phyloP scores from a whole-genome alignment of 495 filamentous ascomycete genomes.

The Aspergillus cavernicola region DNA sequence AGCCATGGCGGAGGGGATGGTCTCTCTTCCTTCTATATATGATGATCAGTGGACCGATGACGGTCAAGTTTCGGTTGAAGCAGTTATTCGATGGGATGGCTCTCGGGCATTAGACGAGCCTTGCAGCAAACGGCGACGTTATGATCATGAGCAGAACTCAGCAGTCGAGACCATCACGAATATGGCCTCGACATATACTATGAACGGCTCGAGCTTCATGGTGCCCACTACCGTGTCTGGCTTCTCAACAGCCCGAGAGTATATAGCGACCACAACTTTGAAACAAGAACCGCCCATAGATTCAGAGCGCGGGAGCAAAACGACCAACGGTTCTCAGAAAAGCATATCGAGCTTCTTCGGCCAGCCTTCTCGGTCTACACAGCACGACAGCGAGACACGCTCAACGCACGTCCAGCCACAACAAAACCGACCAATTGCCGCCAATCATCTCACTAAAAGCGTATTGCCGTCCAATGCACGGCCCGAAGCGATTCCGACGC shows the following conservation, averaged over 20 bases:
- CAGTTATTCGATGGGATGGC: constrained; percentile 34
- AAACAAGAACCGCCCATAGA: constrained; percentile 6
- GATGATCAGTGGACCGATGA: constrained; percentile 64
- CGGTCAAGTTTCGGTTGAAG: constrained; percentile 48
- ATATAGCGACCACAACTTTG: constrained; percentile 28
- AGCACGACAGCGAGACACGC: constrained; percentile 12
- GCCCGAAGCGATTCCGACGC: constrained; percentile 17
- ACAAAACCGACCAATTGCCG: background rate
- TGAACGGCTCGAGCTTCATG: constrained; percentile 29
- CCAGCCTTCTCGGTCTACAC: constrained; percentile 15
- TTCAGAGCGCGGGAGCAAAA: constrained; percentile 14
- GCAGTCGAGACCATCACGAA: constrained; percentile 20
- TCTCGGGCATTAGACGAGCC: constrained; percentile 23
- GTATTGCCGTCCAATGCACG: constrained; percentile 4
- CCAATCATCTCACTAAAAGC: background rate
- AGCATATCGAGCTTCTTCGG: constrained; percentile 41
- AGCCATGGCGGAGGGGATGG: constrained; percentile 45
- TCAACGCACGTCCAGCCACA: background rate
- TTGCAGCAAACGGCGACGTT: constrained; percentile 34
- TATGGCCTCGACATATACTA: constrained; percentile 24
- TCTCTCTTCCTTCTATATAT: constrained; percentile 45
- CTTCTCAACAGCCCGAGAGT: constrained; percentile 42
- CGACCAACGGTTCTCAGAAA: constrained; percentile 32
- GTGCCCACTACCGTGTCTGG: constrained; percentile 37
- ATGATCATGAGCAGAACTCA: constrained; percentile 23